Base-by-base conservation (phyloP, 1,284 basidiomycete species). In the Trametes sp. region DNA sequence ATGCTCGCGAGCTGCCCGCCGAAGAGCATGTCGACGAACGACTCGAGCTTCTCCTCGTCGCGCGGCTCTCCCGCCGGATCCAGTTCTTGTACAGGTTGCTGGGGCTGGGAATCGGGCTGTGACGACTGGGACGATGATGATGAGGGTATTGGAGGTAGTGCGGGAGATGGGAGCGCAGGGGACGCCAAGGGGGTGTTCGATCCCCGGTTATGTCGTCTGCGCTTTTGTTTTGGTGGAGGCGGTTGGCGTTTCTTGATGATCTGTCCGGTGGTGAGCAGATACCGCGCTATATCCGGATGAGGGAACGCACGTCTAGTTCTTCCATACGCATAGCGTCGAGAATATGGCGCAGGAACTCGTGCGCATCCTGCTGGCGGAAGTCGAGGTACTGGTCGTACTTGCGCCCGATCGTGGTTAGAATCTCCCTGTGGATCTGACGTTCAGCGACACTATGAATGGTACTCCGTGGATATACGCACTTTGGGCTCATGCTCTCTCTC, bases 311-410 rank as follows among this genome's bases (percentile, higher is more conserved):
- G 74, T 98, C 96, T 63, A 90, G 80, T 75, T 98, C 95, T 74
- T 98, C 96, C 94, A 96, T 96, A 54, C 94, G 87, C 83, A 96
- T 93, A n/a, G 89, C 92, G 74, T 98, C 96, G 49, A 98, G 81
- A 61, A 98, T 81, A 66, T 96, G 95, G 41, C 94, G 84, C 49
- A 98, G 79, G 67, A 97, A 90, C 78, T 98, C 96, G 74, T 98
- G 96, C 6, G 95, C 95, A 72, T 98, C 96, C 77, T 98, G 96
- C 76, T 98, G 96, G 21, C 89, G 84, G 72, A 92, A 92, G 71
- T 96, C 95, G 52, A 94, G 87, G 73, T 97, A 98, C 71, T 98
- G 96, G 69, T 95, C 93, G 74, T 96, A 94, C 77, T 97, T 97
- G 68, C 83, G 81, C 1, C 94, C 92, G 24, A 98, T 81, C 26